Evolutionary conservation across 495 filamentous ascomycete genomes (phyloP).

Genomic region (Xylaria longipes): DNA sequence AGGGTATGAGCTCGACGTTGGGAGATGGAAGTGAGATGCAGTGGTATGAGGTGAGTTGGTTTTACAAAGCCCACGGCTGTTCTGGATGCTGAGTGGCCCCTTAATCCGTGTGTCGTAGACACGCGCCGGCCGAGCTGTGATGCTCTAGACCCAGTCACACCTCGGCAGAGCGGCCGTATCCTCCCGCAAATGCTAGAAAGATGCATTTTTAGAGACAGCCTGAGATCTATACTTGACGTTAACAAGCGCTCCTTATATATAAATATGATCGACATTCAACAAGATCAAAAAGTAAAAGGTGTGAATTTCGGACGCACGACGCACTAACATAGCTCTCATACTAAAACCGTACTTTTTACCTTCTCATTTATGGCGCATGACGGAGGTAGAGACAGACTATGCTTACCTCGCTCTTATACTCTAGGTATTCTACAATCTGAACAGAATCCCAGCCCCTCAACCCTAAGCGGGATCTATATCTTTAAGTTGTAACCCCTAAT

Average conservation of each 20-base stretch:
- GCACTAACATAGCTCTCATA: not conserved
- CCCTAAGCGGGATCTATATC: conserved; percentile 4
- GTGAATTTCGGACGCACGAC: not conserved
- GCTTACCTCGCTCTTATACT: conserved; percentile 18
- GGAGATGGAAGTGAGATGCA: not conserved
- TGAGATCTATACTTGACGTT: not conserved
- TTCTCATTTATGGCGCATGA: not conserved
- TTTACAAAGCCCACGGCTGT: conserved; percentile 33
- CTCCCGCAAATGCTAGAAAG: conserved; percentile 9
- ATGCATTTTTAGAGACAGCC: conserved; percentile 9
- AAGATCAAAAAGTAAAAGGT: not conserved
- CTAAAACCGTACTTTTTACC: not conserved
- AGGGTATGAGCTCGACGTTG: conserved; percentile 35
- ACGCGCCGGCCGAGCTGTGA: conserved; percentile 5
- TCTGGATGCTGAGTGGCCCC: not conserved
- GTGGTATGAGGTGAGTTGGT: conserved; percentile 31
- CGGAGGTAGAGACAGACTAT: not conserved
- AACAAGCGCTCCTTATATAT: not conserved
- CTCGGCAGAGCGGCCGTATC: conserved; percentile 12
- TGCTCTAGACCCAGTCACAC: not conserved
- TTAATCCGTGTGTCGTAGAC: conserved; percentile 7
- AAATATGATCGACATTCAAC: not conserved
- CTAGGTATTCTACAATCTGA: not conserved
- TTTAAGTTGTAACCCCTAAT: not conserved
- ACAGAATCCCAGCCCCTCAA: not conserved